Percentiles rank a stretch among this genome's conserved stretches.
Conservation (phyloP, 2,329 filamentous ascomycete species). For the Neopestalotiopsis sp. region DNA sequence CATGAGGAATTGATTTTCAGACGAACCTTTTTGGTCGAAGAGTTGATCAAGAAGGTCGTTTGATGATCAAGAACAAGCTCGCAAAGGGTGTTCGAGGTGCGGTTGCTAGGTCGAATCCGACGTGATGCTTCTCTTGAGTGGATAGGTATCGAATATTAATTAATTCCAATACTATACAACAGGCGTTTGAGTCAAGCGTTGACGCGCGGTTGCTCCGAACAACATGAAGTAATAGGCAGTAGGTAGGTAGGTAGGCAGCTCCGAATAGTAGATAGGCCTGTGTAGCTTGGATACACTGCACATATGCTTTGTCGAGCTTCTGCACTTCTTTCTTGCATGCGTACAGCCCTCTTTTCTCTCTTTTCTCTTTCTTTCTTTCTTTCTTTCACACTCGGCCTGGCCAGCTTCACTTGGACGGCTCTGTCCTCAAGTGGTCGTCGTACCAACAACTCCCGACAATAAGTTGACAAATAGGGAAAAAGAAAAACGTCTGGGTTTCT, state of each 20-base stretch:
- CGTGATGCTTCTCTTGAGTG: background rate
- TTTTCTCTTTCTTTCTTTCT: slow-evolving; percentile 23
- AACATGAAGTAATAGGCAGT: slow-evolving; percentile 2
- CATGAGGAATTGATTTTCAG: background rate
- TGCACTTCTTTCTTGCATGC: background rate
- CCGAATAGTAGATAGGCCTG: background rate
- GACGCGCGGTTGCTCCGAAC: background rate
- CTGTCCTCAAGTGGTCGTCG: slow-evolving; percentile 20
- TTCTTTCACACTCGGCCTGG: background rate
- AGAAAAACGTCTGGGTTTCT: slow-evolving; percentile 26
- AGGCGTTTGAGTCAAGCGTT: background rate
- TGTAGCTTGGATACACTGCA: background rate
- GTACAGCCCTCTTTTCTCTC: background rate
- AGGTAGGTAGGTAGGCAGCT: background rate
- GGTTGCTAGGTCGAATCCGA: background rate
- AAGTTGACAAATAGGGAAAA: slow-evolving; percentile 23
- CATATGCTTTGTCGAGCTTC: background rate
- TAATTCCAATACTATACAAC: background rate
- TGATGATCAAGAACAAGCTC: background rate
- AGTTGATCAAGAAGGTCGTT: background rate
- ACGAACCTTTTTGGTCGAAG: slow-evolving; percentile 2
- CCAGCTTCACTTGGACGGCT: background rate
- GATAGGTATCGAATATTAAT: background rate
- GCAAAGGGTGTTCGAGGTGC: background rate
- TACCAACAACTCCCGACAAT: slow-evolving; percentile 24